Conservation (phyloP, 441 rosid genomes). For the Croton laevigatus region DNA sequence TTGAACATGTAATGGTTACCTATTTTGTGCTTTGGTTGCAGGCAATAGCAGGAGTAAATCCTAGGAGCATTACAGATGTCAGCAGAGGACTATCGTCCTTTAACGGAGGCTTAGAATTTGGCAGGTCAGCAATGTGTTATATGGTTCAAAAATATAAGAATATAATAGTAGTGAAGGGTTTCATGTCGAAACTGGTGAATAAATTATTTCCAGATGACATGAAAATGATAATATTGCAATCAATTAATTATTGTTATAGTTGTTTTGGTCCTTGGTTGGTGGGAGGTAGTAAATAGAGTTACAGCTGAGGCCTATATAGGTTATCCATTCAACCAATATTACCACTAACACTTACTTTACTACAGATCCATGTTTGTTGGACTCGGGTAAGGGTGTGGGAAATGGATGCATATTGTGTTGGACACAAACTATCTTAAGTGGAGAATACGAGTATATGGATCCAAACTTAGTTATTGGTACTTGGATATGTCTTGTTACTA, state of each 20-base stretch:
- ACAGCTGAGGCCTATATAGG: too few relatives aligned
- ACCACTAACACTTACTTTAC: not conserved
- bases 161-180: not conserved
- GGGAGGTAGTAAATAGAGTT: not conserved
- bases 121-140: constrained; percentile 51
- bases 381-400: too few relatives aligned
- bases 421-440: too few relatives aligned
- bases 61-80: constrained; percentile 42
- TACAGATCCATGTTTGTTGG: not conserved
- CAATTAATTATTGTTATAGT: not conserved
- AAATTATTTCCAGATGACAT: not conserved
- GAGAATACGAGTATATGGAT: too few relatives aligned
- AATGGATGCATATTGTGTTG: too few relatives aligned
- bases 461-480: too few relatives aligned
- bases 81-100: constrained; percentile 53
- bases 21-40: constrained; percentile 35
- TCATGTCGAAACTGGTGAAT: not conserved
- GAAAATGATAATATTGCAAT: not conserved
- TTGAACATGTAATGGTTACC: constrained; percentile 11
- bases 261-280: not conserved
- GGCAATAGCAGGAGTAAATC: constrained; percentile 42
- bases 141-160: not conserved
- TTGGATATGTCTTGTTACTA: too few relatives aligned
- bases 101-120: constrained; percentile 56
- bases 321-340: not conserved